phyloP scores from a whole-genome alignment of 2,329 filamentous ascomycete species.

The Dactylellina leptospora region DNA sequence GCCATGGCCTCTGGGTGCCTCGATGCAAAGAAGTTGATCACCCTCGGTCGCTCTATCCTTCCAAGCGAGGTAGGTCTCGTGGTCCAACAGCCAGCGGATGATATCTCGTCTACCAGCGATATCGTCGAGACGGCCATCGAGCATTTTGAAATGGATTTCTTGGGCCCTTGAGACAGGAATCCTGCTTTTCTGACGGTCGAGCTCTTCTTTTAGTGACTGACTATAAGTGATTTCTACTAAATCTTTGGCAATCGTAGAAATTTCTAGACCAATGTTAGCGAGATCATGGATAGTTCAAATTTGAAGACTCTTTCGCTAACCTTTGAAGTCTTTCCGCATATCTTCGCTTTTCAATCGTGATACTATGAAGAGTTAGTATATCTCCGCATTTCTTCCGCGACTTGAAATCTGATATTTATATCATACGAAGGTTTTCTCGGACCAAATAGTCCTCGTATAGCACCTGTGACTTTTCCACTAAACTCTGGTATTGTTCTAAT shows the following conservation, averaged over 20 bases:
- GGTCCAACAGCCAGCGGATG: slow-evolving; percentile 12
- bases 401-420: background rate
- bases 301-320: background rate
- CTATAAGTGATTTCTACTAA: slow-evolving; percentile 5
- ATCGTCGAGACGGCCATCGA: slow-evolving; percentile 13
- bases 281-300: background rate
- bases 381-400: background rate
- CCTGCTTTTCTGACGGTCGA: background rate
- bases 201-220: background rate
- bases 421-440: slow-evolving; percentile 3
- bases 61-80: slow-evolving; percentile 10
- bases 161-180: slow-evolving; percentile 6
- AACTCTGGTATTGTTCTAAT: slow-evolving; percentile 6
- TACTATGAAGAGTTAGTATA: background rate
- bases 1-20: slow-evolving; percentile 27
- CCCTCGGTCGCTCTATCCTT: background rate
- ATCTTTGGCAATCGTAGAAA: slow-evolving; percentile 8
- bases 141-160: slow-evolving; percentile 1
- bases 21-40: slow-evolving; percentile 4
- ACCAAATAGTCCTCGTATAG: slow-evolving; percentile 20
- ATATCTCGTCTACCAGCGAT: slow-evolving; percentile 14
- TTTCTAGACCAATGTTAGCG: background rate
- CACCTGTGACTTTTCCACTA: slow-evolving; percentile 6
- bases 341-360: background rate
- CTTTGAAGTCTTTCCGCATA: slow-evolving; percentile 13